Evolutionary conservation across 768 basidiomycete species (phyloP), one percentile per base, ranked within the genome.

Genomic region (Pholiota molesta): DNA sequence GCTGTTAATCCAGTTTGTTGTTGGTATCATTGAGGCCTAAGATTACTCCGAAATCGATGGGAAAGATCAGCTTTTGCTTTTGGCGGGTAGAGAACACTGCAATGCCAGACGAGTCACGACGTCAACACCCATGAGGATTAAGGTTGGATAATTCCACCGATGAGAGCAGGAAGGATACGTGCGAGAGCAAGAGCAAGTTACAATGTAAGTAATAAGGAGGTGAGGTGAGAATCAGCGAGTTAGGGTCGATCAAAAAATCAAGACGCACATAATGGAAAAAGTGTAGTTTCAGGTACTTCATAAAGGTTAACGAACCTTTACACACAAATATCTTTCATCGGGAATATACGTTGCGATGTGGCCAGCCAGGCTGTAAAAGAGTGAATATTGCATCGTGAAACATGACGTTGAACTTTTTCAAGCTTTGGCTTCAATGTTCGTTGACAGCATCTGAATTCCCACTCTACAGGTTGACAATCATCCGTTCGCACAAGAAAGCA

Each of bases 41-140:
- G 57, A 37, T 58, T 51, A 49, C 31, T 51, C 47, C 45, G 47
- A 33, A 19, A 58, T 35, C 57, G 19, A 58, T 58, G 57, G 42
- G 45, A 58, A 56, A 42, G 26, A 49, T 31, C 53, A 55, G 21
- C 35, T 17, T 33, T 11, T 37, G 53, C 21, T 2, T 9, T 16
- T 37, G 3, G 13, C 14, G 35, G 9, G 2, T 37, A 37, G 35
- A 37, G 35, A 11, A 37, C 14, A 14, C 35, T 37, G 13, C 35
- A 37, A 3, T 16, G 35, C 11, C 35, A 37, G 14, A 37, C 11
- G n/a, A n/a, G n/a, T n/a, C n/a, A n/a, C n/a, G 35, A 37, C 35
- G 35, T 13, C 35, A 14, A 37, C 35, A 37, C 35, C 14, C 35
- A 37, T 9, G 14, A 37, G 13, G 35, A 14, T 13, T 37, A 37